A percentile compares a stretch with the other conserved stretches of the same genome.
phyloP scores from a whole-genome alignment of 345 rosid species.

The Hypericum androsaemum region DNA sequence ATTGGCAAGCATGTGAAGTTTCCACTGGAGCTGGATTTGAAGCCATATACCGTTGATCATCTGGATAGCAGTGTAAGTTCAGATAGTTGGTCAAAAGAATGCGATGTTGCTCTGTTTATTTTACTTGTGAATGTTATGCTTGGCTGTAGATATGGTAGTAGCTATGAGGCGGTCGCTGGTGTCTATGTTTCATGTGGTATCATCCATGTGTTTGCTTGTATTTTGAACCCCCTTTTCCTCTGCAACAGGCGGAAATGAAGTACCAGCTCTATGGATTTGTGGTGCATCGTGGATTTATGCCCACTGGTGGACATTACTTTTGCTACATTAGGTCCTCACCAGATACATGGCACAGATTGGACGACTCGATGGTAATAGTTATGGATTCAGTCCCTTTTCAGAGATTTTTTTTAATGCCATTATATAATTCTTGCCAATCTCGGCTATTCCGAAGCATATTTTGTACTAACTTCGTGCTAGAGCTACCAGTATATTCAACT shows the following conservation, averaged over 20 bases:
- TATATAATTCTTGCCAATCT: no score
- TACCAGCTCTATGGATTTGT: slow-evolving; percentile 70
- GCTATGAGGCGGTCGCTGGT: no score
- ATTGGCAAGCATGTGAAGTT: slow-evolving; percentile 59
- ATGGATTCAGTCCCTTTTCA: not conserved
- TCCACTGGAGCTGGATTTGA: slow-evolving; percentile 76
- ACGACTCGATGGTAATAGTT: slow-evolving; percentile 46
- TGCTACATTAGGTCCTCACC: slow-evolving; percentile 62
- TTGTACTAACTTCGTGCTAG: no score
- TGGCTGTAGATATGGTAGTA: no score
- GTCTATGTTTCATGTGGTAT: no score
- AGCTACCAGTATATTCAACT: no score
- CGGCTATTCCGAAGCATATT: no score
- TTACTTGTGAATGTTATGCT: not conserved
- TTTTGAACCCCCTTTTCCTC: slow-evolving; percentile 5
- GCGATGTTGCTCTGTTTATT: not conserved
- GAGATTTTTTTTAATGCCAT: not conserved
- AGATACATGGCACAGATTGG: slow-evolving; percentile 59
- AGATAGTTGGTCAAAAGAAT: not conserved
- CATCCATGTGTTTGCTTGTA: not conserved
- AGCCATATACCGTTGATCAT: slow-evolving; percentile 38
- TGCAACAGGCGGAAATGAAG: slow-evolving; percentile 37
- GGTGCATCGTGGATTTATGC: slow-evolving; percentile 50
- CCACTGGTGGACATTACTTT: slow-evolving; percentile 65
- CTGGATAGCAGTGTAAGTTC: slow-evolving; percentile 34